Base-by-base conservation (phyloP, 2,329 filamentous ascomycete genomes). In the Exutisphaerella laricina region DNA sequence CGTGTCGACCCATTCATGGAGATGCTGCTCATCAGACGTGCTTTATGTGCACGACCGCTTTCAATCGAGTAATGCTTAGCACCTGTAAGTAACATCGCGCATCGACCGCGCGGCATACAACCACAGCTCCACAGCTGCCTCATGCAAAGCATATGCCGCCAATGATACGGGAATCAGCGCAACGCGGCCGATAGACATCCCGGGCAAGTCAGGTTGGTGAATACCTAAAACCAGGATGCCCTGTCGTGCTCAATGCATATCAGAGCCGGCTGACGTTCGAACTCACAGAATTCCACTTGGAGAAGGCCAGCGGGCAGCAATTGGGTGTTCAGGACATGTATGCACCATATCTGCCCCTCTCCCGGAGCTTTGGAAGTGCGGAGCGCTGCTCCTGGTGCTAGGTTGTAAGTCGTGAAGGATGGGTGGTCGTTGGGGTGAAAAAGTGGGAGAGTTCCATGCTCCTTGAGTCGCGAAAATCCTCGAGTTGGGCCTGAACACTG, bases 221-320 rank as follows among this genome's bases (percentile, higher is more conserved):
- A 29, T 13, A n/a, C 8, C 10, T 43, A 43, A 29, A 13, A 30
- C 40, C 30, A 17, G 40, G 40, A 43, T 43, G 14, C 40, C 40
- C 21, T 43, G 40, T 20, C 18, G 4, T 4, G 18, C 9, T 7
- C 20, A 13, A 16, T 35, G 30, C 13, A 43, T 31, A 16, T 26
- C 23, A 23, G 5, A n/a, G 40, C 13, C 22, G 12, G 20, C 25
- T 36, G 37, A 40, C 35, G 37, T 43, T 25, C 44, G 41, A 20
- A 7, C 20, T 33, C 30, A 12, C 4, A 23, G 33, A 14, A 21
- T 5, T n/a, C 8, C 20, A 20, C n/a, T 35, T 21, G 33, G 33
- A 35, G 10, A 35, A 20, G 23, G 18, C 18, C 33, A 12, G 7
- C 9, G 20, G 23, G 33, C 33, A 23, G 13, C 17, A 35, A 12